Percentiles rank a stretch among this genome's conserved stretches.
Evolutionary conservation across 371 early-diverging fungal genomes (phyloP).

Genomic region (Enterocytospora artemiae): DNA sequence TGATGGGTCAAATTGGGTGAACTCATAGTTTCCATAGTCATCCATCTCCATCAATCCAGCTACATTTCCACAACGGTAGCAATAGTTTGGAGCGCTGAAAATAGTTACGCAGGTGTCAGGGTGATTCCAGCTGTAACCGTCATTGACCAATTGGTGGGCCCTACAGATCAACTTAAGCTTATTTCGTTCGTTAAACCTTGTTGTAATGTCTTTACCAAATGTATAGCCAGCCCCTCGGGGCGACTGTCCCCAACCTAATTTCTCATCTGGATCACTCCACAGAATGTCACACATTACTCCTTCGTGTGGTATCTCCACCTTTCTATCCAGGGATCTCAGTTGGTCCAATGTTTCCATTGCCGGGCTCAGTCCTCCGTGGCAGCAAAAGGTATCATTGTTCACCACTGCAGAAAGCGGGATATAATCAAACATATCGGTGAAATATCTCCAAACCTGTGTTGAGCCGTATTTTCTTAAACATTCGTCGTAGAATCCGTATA

Average conservation of each 20-base stretch:
- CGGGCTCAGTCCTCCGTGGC: slow-evolving; percentile 96
- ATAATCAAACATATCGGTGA: slow-evolving; percentile 93
- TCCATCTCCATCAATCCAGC: slow-evolving; percentile 90
- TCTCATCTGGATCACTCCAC: slow-evolving; percentile 98
- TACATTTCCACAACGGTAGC: slow-evolving; percentile 94
- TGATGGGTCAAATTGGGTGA: slow-evolving; percentile 90
- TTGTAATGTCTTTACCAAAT: slow-evolving; percentile 81
- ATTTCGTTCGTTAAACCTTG: slow-evolving; percentile 89
- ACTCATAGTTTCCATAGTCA: slow-evolving; percentile 67
- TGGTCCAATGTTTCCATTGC: slow-evolving; percentile 89
- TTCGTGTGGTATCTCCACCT: slow-evolving; percentile 93
- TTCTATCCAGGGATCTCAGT: slow-evolving; percentile 81
- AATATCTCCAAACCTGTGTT: slow-evolving; percentile 91
- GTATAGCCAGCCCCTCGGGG: slow-evolving; percentile 95
- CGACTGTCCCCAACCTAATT: slow-evolving; percentile 89
- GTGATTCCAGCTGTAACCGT: slow-evolving; percentile 94
- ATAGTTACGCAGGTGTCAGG: slow-evolving; percentile 94
- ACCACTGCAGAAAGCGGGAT: slow-evolving; percentile 88
- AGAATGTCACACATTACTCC: slow-evolving; percentile 93
- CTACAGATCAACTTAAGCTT: slow-evolving; percentile 84
- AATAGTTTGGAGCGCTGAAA: slow-evolving; percentile 97
- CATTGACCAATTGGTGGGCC: slow-evolving; percentile 98
- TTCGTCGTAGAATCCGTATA: slow-evolving; percentile 99
- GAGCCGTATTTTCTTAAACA: slow-evolving; percentile 92
- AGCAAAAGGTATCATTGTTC: slow-evolving; percentile 82